Evolutionary conservation across 2,329 filamentous ascomycete genomes (phyloP).

Genomic region (Pezicula radicicola): DNA sequence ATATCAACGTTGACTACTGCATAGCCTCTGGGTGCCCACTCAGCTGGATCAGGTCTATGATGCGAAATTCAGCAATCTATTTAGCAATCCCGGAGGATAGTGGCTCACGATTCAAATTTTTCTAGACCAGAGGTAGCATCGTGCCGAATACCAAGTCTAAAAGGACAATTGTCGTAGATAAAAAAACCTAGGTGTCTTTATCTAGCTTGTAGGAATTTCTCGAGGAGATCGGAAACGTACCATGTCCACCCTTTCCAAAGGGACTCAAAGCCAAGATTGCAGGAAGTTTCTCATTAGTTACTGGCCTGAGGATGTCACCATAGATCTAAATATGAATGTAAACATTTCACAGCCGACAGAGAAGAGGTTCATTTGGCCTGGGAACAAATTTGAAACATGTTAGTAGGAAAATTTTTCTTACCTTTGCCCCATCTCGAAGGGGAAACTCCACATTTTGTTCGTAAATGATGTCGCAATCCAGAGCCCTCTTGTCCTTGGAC

Average conservation of each 20-base stretch:
- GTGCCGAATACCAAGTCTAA: not conserved
- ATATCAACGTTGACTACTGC: slow-evolving; percentile 20
- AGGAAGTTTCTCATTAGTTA: slow-evolving; percentile 11
- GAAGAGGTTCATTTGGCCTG: too few species aligned
- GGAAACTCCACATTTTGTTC: slow-evolving; percentile 13
- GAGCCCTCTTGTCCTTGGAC: too few species aligned
- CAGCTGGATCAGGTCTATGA: slow-evolving; percentile 20
- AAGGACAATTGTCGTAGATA: not conserved
- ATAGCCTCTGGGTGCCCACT: slow-evolving; percentile 19
- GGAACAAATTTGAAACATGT: too few species aligned
- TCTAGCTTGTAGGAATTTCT: too few species aligned
- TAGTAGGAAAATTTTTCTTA: too few species aligned
- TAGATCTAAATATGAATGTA: too few species aligned
- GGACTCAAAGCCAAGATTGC: slow-evolving; percentile 6
- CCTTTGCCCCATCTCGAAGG: slow-evolving; percentile 15
- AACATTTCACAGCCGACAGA: too few species aligned
- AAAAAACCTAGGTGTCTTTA: not conserved
- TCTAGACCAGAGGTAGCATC: not conserved
- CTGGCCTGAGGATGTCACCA: slow-evolving; percentile 18
- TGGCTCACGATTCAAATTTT: slow-evolving; percentile 1
- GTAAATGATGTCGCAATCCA: not conserved
- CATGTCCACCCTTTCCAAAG: not conserved
- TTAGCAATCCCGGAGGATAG: too few species aligned
- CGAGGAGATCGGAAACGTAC: too few species aligned
- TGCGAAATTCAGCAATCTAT: slow-evolving; percentile 12